These are phyloP conservation scores for Penicillium parvum DNA, from an alignment of 495 filamentous ascomycete genomes.

Conservation along the genomic window DNA sequence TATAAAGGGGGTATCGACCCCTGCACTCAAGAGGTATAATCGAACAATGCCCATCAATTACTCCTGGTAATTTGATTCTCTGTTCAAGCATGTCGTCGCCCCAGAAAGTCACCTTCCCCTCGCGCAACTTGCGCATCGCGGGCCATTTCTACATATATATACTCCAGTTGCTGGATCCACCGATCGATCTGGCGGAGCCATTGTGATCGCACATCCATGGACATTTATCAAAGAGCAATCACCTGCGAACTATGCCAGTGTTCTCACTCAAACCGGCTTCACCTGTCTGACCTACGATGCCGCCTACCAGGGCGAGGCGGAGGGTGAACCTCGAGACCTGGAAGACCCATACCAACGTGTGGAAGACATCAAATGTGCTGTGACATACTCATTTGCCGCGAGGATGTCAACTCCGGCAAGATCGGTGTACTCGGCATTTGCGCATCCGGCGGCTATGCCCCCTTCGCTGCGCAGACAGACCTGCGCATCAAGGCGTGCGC, in stretches of 20 bases:
- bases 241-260: slow-evolving; percentile 24
- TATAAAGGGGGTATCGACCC: no score
- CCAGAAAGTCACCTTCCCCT: slow-evolving; percentile 17
- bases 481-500: slow-evolving; percentile 36
- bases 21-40: no score
- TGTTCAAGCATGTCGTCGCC: slow-evolving; percentile 13
- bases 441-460: slow-evolving; percentile 33
- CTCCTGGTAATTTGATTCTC: no score
- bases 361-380: slow-evolving; percentile 35
- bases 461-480: slow-evolving; percentile 35
- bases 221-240: slow-evolving; percentile 39
- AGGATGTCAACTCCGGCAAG: slow-evolving; percentile 23
- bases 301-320: slow-evolving; percentile 35
- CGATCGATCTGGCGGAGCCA: slow-evolving; percentile 24
- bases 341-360: slow-evolving; percentile 37
- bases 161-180: slow-evolving; percentile 9
- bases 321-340: slow-evolving; percentile 30
- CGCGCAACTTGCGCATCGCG: slow-evolving; percentile 5
- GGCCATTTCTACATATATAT: slow-evolving; percentile 21
- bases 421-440: slow-evolving; percentile 43
- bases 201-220: slow-evolving; percentile 34
- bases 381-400: slow-evolving; percentile 28
- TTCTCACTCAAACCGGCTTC: slow-evolving; percentile 31
- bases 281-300: slow-evolving; percentile 33
- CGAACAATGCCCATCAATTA: no score